Base-by-base conservation (phyloP, 2,329 filamentous ascomycete species). In the Dactylellina cionopaga region DNA sequence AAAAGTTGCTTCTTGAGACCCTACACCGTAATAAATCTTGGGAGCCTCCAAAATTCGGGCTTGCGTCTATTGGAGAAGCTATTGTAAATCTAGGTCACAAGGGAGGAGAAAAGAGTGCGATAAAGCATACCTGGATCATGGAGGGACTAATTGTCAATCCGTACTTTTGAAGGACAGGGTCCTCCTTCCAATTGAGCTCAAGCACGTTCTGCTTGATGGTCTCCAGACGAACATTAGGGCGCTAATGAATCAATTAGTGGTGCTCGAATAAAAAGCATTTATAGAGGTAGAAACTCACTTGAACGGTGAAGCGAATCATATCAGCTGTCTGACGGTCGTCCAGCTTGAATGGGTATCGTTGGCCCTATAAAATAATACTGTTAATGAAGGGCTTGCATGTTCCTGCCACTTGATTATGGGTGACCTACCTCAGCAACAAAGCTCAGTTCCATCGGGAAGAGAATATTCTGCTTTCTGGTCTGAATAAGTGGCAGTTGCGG, bases 251-350 rank as follows among this genome's bases (percentile, higher is more conserved):
- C 37, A 56, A n/a, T n/a, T n/a, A n/a, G n/a, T n/a, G n/a, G n/a
- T n/a, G n/a, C n/a, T n/a, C n/a, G n/a, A n/a, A n/a, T n/a, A n/a
- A n/a, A n/a, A n/a, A n/a, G n/a, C n/a, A 31, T n/a, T 9, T 3
- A 62, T 1, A 19, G 2, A 54, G 60, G 13, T n/a, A 17, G 47
- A 25, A n/a, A 41, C 59, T 59, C 55, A 74, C 65, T 33, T 75
- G 85, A 3, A 96, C 94, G 0, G 94, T 93, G 77, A 94, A 92
- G 80, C 90, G 94, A 82, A 99, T 97, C 95, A 99, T 99, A 3
- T 85, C 81, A 0, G 89, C 83, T 0, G 94, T 97, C 81, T 96
- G 84, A 0, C 81, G 68, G 0, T 79, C 83, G 58, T 85, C 85
- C 0, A 90, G 79, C 80, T 90, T 90, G 81, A 82, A 89, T 0